Evolutionary conservation across 2,329 filamentous ascomycete genomes (phyloP).

Genomic region (Hypoxylon rubiginosum): DNA sequence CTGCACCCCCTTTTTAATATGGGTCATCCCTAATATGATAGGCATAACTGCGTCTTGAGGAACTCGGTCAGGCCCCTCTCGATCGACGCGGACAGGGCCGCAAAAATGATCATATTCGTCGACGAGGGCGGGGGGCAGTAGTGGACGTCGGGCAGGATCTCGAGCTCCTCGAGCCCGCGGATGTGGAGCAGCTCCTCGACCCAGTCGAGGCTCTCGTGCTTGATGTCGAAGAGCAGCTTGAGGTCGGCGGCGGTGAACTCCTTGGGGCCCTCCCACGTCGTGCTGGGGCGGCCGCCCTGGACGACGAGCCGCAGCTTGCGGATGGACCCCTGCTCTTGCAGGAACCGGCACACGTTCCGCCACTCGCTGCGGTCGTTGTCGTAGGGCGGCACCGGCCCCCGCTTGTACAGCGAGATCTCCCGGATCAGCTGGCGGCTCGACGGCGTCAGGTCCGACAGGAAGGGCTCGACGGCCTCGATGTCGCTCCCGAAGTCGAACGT

Average conservation of each 20-base stretch:
- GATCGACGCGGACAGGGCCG: conserved; percentile 71
- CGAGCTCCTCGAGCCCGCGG: conserved; percentile 62
- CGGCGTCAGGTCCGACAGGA: conserved; percentile 69
- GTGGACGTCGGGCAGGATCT: conserved; percentile 67
- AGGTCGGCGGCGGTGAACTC: conserved; percentile 62
- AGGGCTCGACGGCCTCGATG: conserved; percentile 72
- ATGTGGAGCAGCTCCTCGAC: conserved; percentile 67
- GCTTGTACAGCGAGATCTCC: conserved; percentile 67
- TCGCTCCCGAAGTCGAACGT: conserved; percentile 71
- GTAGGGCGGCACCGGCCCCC: conserved; percentile 65
- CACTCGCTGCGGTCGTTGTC: conserved; percentile 70
- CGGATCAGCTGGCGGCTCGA: conserved; percentile 61
- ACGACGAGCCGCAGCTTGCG: conserved; percentile 64
- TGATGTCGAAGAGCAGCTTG: conserved; percentile 59
- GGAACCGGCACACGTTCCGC: conserved; percentile 64
- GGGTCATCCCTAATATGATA: conserved; percentile 17
- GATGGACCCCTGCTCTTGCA: conserved; percentile 57
- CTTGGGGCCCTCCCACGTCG: conserved; percentile 63
- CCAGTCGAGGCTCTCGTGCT: conserved; percentile 69
- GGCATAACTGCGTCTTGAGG: conserved; percentile 56
- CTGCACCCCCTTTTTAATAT: neutral
- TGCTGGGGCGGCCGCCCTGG: conserved; percentile 65
- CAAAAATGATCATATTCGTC: conserved; percentile 68
- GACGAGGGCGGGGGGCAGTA: conserved; percentile 66
- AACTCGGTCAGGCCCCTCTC: conserved; percentile 68